A percentile compares a stretch with the other conserved stretches of the same genome.
Conservation (phyloP, 2,329 filamentous ascomycete species). For the Cladosporium sp. region DNA sequence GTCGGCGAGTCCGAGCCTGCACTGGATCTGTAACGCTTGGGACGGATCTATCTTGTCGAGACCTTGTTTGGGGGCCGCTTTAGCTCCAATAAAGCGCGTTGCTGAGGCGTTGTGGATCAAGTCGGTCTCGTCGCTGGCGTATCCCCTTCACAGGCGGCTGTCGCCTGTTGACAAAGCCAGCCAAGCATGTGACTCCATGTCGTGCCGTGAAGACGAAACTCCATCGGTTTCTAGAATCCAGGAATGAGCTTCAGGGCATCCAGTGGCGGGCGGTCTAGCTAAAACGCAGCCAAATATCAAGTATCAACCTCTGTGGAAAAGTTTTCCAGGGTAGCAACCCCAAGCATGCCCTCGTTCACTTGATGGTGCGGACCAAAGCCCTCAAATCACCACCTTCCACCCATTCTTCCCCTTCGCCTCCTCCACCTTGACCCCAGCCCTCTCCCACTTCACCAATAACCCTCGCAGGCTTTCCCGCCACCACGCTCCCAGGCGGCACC, state of each 20-base stretch:
- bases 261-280: too few species aligned
- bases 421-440: slow-evolving; percentile 49
- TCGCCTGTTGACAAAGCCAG: too few species aligned
- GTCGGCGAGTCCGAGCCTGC: too few species aligned
- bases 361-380: slow-evolving; percentile 44
- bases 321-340: not conserved
- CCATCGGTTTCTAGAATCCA: too few species aligned
- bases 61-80: too few species aligned
- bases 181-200: too few species aligned
- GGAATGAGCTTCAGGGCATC: too few species aligned
- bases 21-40: not conserved
- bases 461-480: slow-evolving; percentile 75
- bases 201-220: too few species aligned
- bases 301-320: too few species aligned
- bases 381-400: slow-evolving; percentile 48
- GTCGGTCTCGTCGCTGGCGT: too few species aligned
- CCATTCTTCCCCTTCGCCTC: slow-evolving; percentile 41
- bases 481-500: slow-evolving; percentile 84
- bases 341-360: slow-evolving; percentile 20
- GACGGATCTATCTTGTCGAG: not conserved
- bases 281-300: not conserved
- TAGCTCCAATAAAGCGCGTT: too few species aligned
- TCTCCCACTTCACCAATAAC: slow-evolving; percentile 78
- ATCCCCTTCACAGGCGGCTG: too few species aligned
- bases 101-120: not conserved